Percentiles rank a stretch among this genome's conserved stretches.
phyloP scores from a whole-genome alignment of 2,329 filamentous ascomycete species.

The Neofusicoccum ribis region DNA sequence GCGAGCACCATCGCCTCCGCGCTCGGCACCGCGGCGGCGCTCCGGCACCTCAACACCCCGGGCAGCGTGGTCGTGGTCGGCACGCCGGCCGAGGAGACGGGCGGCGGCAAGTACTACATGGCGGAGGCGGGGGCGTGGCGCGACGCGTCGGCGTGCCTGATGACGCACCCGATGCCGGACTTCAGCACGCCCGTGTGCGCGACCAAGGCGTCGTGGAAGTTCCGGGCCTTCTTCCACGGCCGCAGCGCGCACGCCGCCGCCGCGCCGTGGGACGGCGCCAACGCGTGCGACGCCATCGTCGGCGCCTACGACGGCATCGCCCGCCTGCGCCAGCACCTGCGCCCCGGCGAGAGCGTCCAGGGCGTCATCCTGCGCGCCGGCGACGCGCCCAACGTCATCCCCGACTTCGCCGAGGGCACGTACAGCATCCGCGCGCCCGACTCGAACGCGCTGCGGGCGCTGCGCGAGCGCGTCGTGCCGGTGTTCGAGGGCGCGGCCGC shows the following conservation, averaged over 20 bases:
- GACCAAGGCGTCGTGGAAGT: slow-evolving; percentile 41
- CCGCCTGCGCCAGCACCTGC: slow-evolving; percentile 41
- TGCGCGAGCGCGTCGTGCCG: slow-evolving; percentile 34
- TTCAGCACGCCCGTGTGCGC: slow-evolving; percentile 52
- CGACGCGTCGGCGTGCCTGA: slow-evolving; percentile 31
- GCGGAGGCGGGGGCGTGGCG: slow-evolving; percentile 46
- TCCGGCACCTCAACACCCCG: slow-evolving; percentile 28
- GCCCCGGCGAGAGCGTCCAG: slow-evolving; percentile 42
- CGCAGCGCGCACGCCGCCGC: slow-evolving; percentile 40
- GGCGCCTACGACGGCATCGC: slow-evolving; percentile 29
- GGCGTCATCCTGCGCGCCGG: slow-evolving; percentile 33
- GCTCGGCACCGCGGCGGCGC: slow-evolving; percentile 36
- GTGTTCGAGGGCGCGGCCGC: slow-evolving; percentile 52
- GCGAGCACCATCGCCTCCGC: slow-evolving; percentile 40
- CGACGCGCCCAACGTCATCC: slow-evolving; percentile 40
- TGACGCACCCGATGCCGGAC: slow-evolving; percentile 41
- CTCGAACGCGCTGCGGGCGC: slow-evolving; percentile 27
- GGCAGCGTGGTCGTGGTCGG: slow-evolving; percentile 44
- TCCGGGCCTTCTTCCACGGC: slow-evolving; percentile 42
- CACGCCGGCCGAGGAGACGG: slow-evolving; percentile 49
- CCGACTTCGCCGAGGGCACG: slow-evolving; percentile 38
- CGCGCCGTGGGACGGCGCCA: slow-evolving; percentile 29
- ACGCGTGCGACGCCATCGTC: slow-evolving; percentile 34
- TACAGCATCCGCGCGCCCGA: slow-evolving; percentile 40
- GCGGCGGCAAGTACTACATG: slow-evolving; percentile 49